Percentiles rank a stretch among this genome's conserved stretches.
Conservation (phyloP, 139 green algal genomes). For the Micractinium conductrix region DNA sequence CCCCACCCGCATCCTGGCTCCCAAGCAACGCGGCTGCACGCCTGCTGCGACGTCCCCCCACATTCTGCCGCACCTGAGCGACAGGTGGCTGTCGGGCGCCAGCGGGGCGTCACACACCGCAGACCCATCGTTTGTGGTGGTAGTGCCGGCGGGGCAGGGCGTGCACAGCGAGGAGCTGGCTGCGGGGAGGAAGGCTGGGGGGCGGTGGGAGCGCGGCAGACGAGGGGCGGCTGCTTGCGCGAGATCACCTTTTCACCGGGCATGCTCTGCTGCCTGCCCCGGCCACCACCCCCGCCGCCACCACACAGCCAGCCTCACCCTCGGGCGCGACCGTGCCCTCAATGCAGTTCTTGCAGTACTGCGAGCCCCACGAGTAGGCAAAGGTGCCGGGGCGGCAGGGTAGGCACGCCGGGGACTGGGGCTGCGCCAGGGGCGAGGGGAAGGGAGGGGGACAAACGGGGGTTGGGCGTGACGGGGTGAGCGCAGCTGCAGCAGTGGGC, state of each 20-base stretch:
- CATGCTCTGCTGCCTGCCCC: neutral
- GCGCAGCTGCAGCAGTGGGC: neutral
- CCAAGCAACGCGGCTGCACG: too few relatives aligned
- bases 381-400: constrained; percentile 54
- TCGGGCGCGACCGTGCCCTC: constrained; percentile 43
- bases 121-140: constrained; percentile 55
- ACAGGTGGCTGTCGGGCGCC: too few relatives aligned
- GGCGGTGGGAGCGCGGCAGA: neutral
- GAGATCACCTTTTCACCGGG: neutral
- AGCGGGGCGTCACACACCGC: too few relatives aligned
- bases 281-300: neutral
- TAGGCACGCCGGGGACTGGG: constrained; percentile 33
- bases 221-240: neutral
- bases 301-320: neutral
- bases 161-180: constrained; percentile 42
- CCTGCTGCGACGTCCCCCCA: too few relatives aligned
- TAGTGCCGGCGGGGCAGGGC: constrained; percentile 55
- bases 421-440: neutral
- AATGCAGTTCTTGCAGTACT: constrained; percentile 64
- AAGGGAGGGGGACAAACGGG: neutral
- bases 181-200: neutral
- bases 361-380: constrained; percentile 57
- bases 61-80: too few relatives aligned
- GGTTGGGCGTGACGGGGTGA: neutral
- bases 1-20: too few relatives aligned